Percentiles rank a stretch among this genome's conserved stretches.
Conservation (phyloP, 768 basidiomycete species). For the Naganishia vishniacii region DNA sequence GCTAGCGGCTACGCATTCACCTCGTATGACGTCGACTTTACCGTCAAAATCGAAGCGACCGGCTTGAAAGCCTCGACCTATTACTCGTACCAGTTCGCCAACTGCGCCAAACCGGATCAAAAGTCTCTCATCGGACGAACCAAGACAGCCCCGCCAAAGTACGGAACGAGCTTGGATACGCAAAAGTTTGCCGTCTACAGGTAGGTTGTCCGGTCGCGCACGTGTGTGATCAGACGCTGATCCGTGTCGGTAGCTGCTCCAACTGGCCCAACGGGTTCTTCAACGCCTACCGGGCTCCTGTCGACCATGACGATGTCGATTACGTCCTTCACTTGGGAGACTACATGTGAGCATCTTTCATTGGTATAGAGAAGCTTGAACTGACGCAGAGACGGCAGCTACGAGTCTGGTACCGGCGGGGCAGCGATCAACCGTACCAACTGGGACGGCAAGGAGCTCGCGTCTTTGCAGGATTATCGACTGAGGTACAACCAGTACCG, state of each 20-base stretch:
- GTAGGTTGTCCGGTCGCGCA: slow-evolving; percentile 46
- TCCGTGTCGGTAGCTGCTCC: neutral
- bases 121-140: slow-evolving; percentile 56
- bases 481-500: slow-evolving; percentile 53
- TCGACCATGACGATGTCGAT: slow-evolving; percentile 56
- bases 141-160: slow-evolving; percentile 54
- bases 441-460: slow-evolving; percentile 55
- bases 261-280: slow-evolving; percentile 53
- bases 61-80: slow-evolving; percentile 55
- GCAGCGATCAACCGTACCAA: slow-evolving; percentile 55
- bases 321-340: slow-evolving; percentile 59
- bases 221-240: slow-evolving; percentile 49
- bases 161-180: slow-evolving; percentile 55
- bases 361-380: neutral
- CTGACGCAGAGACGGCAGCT: slow-evolving; percentile 6
- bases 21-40: slow-evolving; percentile 58
- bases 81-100: slow-evolving; percentile 58
- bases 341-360: slow-evolving; percentile 37
- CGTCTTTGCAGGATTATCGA: slow-evolving; percentile 54
- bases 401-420: slow-evolving; percentile 46
- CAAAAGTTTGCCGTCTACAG: slow-evolving; percentile 61
- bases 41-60: slow-evolving; percentile 59
- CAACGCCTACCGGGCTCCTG: slow-evolving; percentile 59
- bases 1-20: slow-evolving; percentile 55
- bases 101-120: slow-evolving; percentile 54